A percentile compares a stretch with the other conserved stretches of the same genome.
Conservation (phyloP, 345 rosid species). For the Syzygium aqueum region DNA sequence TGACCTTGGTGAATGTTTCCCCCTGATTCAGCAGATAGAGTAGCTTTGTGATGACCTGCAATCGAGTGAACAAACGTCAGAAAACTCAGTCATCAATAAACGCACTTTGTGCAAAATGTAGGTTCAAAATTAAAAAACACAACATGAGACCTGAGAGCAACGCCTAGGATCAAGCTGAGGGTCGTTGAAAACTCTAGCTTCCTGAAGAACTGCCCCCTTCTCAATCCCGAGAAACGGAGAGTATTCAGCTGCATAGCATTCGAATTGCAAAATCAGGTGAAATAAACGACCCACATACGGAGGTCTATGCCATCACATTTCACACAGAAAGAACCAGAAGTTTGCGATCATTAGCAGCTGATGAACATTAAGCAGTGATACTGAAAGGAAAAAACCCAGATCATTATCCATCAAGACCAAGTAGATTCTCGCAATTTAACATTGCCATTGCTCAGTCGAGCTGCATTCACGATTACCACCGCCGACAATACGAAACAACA, state of each 20-base stretch:
- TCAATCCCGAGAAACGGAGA: conserved; percentile 94
- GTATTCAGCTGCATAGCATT: conserved; percentile 53
- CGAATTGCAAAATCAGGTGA: neutral
- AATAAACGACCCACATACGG: neutral
- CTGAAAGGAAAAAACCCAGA: neutral
- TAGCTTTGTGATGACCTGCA: conserved; percentile 89
- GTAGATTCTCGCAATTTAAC: neutral
- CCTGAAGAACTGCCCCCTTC: conserved; percentile 98
- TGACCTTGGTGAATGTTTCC: conserved; percentile 83
- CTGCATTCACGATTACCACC: neutral
- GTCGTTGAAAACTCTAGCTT: conserved; percentile 94
- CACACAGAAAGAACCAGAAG: neutral
- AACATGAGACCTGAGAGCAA: conserved; percentile 80
- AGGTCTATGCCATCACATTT: neutral
- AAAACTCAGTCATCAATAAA: conserved; percentile 1
- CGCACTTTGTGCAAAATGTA: neutral
- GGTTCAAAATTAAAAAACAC: neutral
- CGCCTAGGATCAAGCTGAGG: conserved; percentile 95
- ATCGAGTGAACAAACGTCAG: neutral
- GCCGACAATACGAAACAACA: neutral
- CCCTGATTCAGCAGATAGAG: conserved; percentile 96
- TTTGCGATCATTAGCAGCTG: neutral
- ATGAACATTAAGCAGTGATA: neutral
- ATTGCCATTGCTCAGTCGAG: neutral
- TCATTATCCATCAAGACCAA: neutral